Evolutionary conservation across 371 early-diverging fungal genomes (phyloP).

Genomic region (Chytridiales sp.): DNA sequence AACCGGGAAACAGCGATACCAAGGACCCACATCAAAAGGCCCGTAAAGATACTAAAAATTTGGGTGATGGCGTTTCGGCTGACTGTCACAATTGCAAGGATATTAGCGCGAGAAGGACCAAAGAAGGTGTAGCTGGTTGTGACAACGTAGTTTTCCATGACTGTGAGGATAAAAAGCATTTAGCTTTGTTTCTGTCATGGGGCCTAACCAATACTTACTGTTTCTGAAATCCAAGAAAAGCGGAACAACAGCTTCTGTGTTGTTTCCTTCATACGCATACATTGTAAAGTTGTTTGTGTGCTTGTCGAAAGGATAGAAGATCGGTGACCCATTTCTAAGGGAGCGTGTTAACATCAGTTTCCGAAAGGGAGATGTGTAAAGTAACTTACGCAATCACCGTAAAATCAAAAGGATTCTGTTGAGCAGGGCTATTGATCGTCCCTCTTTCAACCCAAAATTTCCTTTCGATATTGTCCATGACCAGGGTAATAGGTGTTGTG

Average conservation of each 20-base stretch:
- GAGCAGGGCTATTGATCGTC: background rate
- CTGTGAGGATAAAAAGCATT: too few species aligned
- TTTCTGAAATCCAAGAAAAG: background rate
- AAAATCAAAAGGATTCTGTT: background rate
- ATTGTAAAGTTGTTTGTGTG: background rate
- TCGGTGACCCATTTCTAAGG: too few species aligned
- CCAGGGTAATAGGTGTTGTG: background rate
- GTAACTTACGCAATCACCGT: background rate
- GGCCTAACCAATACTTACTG: too few species aligned
- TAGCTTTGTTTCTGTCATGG: too few species aligned
- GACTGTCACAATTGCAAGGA: too few species aligned
- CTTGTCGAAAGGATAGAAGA: background rate
- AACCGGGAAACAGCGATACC: constrained; percentile 1
- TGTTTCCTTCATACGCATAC: background rate
- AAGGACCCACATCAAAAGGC: background rate
- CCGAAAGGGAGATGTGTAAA: too few species aligned
- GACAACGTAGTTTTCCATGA: background rate
- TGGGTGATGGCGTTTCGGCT: background rate
- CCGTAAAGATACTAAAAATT: background rate
- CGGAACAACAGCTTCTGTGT: background rate
- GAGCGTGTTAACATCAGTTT: too few species aligned
- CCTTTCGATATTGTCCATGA: background rate
- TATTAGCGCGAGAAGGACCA: too few species aligned
- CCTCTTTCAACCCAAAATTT: background rate
- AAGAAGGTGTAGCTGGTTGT: background rate